Evolutionary conservation across 208 protist species (phyloP).

Genomic region (Herpetomonas samuelpessoai): DNA sequence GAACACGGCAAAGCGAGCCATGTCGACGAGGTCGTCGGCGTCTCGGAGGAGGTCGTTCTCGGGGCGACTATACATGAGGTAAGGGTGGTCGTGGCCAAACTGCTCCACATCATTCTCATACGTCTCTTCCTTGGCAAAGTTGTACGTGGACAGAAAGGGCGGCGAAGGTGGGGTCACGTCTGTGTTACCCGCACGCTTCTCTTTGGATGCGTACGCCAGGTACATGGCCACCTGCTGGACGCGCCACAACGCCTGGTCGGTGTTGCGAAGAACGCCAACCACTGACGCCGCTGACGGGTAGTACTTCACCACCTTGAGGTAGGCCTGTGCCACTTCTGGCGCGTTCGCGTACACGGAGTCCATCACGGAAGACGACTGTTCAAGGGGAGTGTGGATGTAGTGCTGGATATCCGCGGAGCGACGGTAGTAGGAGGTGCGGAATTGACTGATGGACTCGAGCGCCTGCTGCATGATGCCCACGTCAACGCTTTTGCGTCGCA

Average conservation of each 20-base stretch:
- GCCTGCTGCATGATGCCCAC: no score
- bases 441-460: no score
- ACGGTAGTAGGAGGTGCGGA: no score
- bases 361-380: no score
- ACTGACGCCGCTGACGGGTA: not conserved
- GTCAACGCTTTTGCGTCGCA: no score
- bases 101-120: not conserved
- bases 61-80: slow-evolving; percentile 7
- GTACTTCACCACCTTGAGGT: not conserved
- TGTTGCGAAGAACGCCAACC: not conserved
- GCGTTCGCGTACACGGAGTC: no score
- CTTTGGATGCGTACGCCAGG: not conserved
- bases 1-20: slow-evolving; percentile 18
- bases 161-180: slow-evolving; percentile 6
- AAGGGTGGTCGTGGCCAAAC: slow-evolving; percentile 9
- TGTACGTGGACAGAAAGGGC: slow-evolving; percentile 10
- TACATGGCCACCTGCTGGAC: slow-evolving; percentile 14
- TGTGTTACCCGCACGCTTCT: slow-evolving; percentile 4
- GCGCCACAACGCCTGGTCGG: not conserved
- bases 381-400: no score
- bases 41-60: not conserved
- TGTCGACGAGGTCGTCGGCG: slow-evolving; percentile 9
- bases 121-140: slow-evolving; percentile 10
- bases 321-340: no score
- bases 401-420: no score